A percentile compares a stretch with the other conserved stretches of the same genome.
Evolutionary conservation across 805 yeast species (phyloP).

Genomic region (Pichia gijzeniarum): DNA sequence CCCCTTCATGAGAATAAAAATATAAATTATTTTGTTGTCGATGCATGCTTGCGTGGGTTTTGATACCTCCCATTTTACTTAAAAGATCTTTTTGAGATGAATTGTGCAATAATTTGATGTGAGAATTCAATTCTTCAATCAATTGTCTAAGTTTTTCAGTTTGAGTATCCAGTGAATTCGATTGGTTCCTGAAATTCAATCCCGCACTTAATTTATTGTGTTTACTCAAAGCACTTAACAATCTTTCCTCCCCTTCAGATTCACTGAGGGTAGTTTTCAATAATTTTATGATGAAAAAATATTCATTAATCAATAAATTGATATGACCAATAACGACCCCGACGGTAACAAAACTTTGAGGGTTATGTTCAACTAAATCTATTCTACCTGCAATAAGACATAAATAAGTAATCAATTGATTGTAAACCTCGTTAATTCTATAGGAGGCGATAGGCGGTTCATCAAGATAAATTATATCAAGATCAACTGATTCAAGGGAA

Average conservation of each 20-base stretch:
- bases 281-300: conserved; percentile 28
- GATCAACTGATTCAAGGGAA: conserved; percentile 8
- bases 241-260: conserved; percentile 2
- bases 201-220: conserved; percentile 10
- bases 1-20: conserved; percentile 62
- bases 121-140: conserved; percentile 58
- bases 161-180: conserved; percentile 45
- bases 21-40: conserved; percentile 26
- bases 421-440: conserved; percentile 59
- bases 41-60: not conserved
- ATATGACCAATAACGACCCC: conserved; percentile 66
- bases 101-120: conserved; percentile 54
- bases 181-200: conserved; percentile 36
- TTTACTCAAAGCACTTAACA: not conserved
- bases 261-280: conserved; percentile 13
- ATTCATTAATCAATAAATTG: conserved; percentile 55
- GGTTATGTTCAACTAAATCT: conserved; percentile 70
- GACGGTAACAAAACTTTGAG: conserved; percentile 59
- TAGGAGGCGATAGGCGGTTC: conserved; percentile 56
- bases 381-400: conserved; percentile 68
- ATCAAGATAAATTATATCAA: conserved; percentile 38
- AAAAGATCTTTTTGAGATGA: conserved; percentile 19
- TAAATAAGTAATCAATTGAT: conserved; percentile 52
- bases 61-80: not conserved
- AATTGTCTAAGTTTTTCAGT: conserved; percentile 38